phyloP scores from a whole-genome alignment of 768 basidiomycete species.

The Rhodosporidiobolus sp. region DNA sequence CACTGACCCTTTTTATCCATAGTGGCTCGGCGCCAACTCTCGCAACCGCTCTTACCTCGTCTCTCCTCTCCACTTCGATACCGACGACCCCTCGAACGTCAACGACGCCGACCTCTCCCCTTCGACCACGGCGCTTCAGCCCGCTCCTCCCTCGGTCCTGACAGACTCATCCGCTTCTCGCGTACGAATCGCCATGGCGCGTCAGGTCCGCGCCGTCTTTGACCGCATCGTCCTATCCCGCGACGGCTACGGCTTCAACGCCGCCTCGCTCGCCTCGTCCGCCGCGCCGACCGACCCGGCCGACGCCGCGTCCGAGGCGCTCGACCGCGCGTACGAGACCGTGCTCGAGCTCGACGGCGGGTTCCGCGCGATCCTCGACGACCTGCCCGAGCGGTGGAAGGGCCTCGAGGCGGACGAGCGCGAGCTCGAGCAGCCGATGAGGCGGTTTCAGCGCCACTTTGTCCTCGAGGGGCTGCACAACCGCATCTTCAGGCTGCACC shows the following conservation, averaged over 20 bases:
- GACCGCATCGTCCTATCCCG: slow-evolving; percentile 30
- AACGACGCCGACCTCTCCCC: slow-evolving; percentile 38
- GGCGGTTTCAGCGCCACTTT: slow-evolving; percentile 38
- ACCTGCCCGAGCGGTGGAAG: slow-evolving; percentile 37
- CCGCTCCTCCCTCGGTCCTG: slow-evolving; percentile 31
- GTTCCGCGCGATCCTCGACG: slow-evolving; percentile 32
- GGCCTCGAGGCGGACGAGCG: slow-evolving; percentile 19
- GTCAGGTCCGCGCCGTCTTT: slow-evolving; percentile 38
- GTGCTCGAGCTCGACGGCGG: slow-evolving; percentile 39
- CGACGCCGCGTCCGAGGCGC: background rate
- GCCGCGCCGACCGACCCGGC: too few species aligned
- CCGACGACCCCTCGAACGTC: slow-evolving; percentile 39
- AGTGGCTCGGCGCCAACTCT: slow-evolving; percentile 39
- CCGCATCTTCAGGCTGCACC: slow-evolving; percentile 38
- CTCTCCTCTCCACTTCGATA: slow-evolving; percentile 35
- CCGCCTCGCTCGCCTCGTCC: background rate
- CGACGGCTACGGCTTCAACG: slow-evolving; percentile 13
- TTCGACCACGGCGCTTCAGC: slow-evolving; percentile 11
- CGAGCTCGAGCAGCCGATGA: slow-evolving; percentile 37
- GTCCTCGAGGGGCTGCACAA: slow-evolving; percentile 39
- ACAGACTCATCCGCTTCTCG: slow-evolving; percentile 40
- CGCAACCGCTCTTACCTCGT: slow-evolving; percentile 30
- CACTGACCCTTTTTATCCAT: background rate
- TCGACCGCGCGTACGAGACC: background rate
- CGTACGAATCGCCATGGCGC: slow-evolving; percentile 36